Evolutionary conservation across 371 early-diverging fungal species (phyloP), one percentile per base, ranked within the genome.

Genomic region (Zychaea mexicana): DNA sequence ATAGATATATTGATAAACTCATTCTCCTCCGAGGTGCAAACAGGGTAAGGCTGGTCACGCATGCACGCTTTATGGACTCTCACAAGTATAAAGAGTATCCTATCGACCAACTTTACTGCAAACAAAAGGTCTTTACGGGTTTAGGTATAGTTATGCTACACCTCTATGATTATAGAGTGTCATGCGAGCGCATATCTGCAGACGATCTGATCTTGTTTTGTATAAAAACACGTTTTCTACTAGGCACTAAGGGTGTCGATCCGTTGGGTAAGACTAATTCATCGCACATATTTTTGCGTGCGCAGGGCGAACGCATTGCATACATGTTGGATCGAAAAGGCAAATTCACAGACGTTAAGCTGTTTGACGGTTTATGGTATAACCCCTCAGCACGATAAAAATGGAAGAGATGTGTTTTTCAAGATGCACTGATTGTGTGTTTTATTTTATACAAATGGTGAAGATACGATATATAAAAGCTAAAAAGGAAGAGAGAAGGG

Each of bases 311-410:
- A 52, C 74, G 72, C 15, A 71, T 82, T 67, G 79, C 76, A 10
- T 82, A 76, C 52, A 77, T 78, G 70, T 54, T 82, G 55, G 79
- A 82, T 63, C 76, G 83, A 58, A 79, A 79, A 60, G 83, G 83
- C 0, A 62, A 62, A 39, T 82, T 76, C 66, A 74, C 69, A 62
- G 83, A 82, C 56, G 76, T 74, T 33, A 75, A 70, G 54, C 17
- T 82, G 26, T 78, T 82, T 71, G 83, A 82, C 69, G 75, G 73
- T 12, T 62, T 82, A 62, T 82, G 74, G 71, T 70, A 70, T 60
- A 68, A 60, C 38, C 63, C 39, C 30, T 55, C 27, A 1, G 49
- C 42, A 19, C 54, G 61, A 54, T 61, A 57, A 38, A 57, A 2
- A 19, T 8, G 13, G n/a, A 24, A 13, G 22, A 39, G 21, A 45